Evolutionary conservation across 176 grass and related monocot genomes (phyloP), one percentile per base, ranked within the genome.

Genomic region (Rhynchospora pubera): DNA sequence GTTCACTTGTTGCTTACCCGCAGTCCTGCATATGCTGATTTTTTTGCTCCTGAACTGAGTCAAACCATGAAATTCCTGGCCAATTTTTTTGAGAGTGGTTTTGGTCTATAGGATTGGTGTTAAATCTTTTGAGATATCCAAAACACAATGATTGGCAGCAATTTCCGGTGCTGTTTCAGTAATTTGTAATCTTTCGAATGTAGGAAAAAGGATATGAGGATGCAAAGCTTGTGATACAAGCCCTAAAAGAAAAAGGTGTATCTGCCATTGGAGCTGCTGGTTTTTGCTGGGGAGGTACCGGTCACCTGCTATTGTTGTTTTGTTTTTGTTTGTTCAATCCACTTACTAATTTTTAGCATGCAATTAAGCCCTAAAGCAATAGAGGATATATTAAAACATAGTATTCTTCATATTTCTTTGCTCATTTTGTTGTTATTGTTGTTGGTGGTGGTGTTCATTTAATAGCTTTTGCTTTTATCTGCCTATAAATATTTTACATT

Each of bases 241-340:
- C 77, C 15, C 53, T 89, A 39, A 85, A 82, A 59, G 47, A 48
- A 19, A 89, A 89, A 77, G 78, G 87, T 65, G 47, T 78, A 77
- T 77, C 67, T 75, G 42, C 57, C 34, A 82, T 89, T 74, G 87
- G 87, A 51, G 87, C 83, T 82, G 87, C 78, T 47, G 87, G 87
- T 46, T 89, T 85, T 89, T 89, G 87, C 67, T 89, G 87, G 87
- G 87, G 87, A 62, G 87, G 87, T 89, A 77, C 51, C 44, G 14
- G 9, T 79, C 12, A 75, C 52, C 11, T 52, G 14, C 74, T 62
- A 30, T 46, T 62, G 18, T 45, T 80, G 22, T 26, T 44, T 80
- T 80, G 62, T 60, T 0, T 21, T 5, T 43, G 62, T 81, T 9
- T 7, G 2, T 81, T 80, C 62, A 21, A 21, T 60, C 45, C 22